Evolutionary conservation across 495 filamentous ascomycete genomes (phyloP), one percentile per base, ranked within the genome.

Genomic region (Xylaria telfairii): DNA sequence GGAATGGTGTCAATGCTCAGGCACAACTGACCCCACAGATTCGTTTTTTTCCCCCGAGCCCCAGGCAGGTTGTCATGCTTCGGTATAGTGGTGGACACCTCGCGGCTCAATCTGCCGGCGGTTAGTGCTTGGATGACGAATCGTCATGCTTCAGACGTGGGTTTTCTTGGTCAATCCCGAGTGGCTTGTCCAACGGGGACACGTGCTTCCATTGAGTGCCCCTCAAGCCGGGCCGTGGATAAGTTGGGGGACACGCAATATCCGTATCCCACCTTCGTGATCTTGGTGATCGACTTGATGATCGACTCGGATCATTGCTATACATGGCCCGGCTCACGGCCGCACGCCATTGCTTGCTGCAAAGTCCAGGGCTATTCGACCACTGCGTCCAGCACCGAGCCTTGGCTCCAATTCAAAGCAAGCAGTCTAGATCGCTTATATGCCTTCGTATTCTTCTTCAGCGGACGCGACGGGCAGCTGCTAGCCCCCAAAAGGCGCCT

Each of bases 101-200:
- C 34, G 61, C 62, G 53, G 62, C 49, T 73, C 37, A 51, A 67
- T 74, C 64, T 74, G 71, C 72, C 76, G 74, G 68, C 66, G 44
- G 54, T 71, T 70, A 61, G 64, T 66, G 67, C 70, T 63, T 44
- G 64, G 59, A 73, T 76, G 76, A 75, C 71, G 71, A 76, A 67
- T 72, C 69, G 56, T 64, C 67, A 28, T 66, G 46, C 37, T 65
- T 65, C 44, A 30, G 44, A 34, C 49, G 7, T 34, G 1, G 41
- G 26, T 71, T 56, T 64, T 70, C 42, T 62, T 70, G 24, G 68
- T 15, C 24, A 24, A 34, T 73, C 63, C 51, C 68, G 73, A 63
- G 19, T 54, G 54, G 72, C 24, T 51, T 68, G 68, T 68, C 70
- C 34, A 42, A 70, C 72, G 63, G 67, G 66, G 70, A 73, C 70